Evolutionary conservation across 257 asterid species (phyloP).

Genomic region (Plantago major): DNA sequence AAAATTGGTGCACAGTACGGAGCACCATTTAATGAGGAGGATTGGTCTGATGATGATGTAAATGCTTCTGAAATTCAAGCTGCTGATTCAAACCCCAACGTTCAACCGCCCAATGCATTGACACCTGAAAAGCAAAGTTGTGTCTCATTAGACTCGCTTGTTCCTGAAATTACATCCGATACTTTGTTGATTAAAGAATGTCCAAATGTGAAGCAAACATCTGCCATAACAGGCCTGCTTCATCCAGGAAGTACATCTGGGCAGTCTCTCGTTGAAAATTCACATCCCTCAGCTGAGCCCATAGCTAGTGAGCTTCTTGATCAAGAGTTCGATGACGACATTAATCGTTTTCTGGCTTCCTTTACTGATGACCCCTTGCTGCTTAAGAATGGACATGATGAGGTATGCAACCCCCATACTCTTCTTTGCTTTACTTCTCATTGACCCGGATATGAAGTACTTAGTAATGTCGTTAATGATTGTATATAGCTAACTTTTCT

Average conservation of each 20-base stretch:
- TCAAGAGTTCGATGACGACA: slow-evolving; percentile 35
- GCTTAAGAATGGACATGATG: slow-evolving; percentile 20
- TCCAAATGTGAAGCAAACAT: neutral
- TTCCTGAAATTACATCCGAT: slow-evolving; percentile 21
- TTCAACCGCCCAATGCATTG: slow-evolving; percentile 12
- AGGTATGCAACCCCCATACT: slow-evolving; percentile 32
- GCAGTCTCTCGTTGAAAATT: slow-evolving; percentile 18
- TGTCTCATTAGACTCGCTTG: slow-evolving; percentile 14
- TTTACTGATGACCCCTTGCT: slow-evolving; percentile 32
- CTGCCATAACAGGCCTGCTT: neutral
- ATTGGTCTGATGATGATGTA: slow-evolving; percentile 58
- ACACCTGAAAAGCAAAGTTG: slow-evolving; percentile 27
- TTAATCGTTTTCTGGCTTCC: slow-evolving; percentile 28
- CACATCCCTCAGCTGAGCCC: slow-evolving; percentile 26
- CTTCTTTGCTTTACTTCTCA: neutral
- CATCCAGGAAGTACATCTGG: slow-evolving; percentile 5
- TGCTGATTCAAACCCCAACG: slow-evolving; percentile 25
- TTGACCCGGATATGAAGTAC: too few species aligned
- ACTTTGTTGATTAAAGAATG: slow-evolving; percentile 27
- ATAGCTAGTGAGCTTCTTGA: slow-evolving; percentile 21
- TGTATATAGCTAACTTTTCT: too few species aligned
- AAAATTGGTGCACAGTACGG: slow-evolving; percentile 91
- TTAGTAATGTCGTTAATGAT: too few species aligned
- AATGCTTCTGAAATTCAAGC: slow-evolving; percentile 19
- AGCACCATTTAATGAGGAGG: slow-evolving; percentile 82